phyloP scores from a whole-genome alignment of 495 filamentous ascomycete species.

The Umbilicaria muhlenbergii region DNA sequence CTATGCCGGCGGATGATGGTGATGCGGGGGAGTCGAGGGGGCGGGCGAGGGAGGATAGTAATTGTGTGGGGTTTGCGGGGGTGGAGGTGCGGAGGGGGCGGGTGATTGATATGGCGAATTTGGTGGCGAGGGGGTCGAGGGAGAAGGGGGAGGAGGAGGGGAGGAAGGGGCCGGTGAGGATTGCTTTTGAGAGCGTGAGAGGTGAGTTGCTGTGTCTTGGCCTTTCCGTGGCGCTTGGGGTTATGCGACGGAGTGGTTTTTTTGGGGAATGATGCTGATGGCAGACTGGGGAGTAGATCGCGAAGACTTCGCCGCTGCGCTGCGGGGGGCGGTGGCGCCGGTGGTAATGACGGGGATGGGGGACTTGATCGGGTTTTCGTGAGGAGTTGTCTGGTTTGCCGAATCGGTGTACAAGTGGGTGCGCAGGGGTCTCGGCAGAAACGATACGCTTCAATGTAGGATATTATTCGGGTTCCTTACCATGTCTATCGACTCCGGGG shows the following conservation, averaged over 20 bases:
- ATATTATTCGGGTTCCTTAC: too few relatives aligned
- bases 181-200: conserved; percentile 15
- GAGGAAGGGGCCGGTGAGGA: conserved; percentile 17
- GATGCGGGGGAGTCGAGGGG: background rate
- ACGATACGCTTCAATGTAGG: too few relatives aligned
- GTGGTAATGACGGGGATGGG: too few relatives aligned
- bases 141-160: conserved; percentile 9
- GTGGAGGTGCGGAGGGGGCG: conserved; percentile 16
- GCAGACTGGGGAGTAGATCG: conserved; percentile 8
- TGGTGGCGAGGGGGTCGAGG: conserved; percentile 18
- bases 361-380: too few relatives aligned
- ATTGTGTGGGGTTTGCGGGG: conserved; percentile 14
- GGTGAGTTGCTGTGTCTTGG: conserved; percentile 12
- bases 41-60: conserved; percentile 14
- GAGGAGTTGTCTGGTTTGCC: too few relatives aligned
- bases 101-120: conserved; percentile 21
- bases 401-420: too few relatives aligned
- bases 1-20: conserved; percentile 2
- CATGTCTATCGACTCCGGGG: too few relatives aligned
- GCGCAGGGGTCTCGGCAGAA: too few relatives aligned
- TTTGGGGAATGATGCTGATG: too few relatives aligned
- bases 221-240: background rate
- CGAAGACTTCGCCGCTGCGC: conserved; percentile 15
- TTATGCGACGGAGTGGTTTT: too few relatives aligned
- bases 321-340: conserved; percentile 3